phyloP scores from a whole-genome alignment of 116 monocot species.

The Dioscorea cayenensis region DNA sequence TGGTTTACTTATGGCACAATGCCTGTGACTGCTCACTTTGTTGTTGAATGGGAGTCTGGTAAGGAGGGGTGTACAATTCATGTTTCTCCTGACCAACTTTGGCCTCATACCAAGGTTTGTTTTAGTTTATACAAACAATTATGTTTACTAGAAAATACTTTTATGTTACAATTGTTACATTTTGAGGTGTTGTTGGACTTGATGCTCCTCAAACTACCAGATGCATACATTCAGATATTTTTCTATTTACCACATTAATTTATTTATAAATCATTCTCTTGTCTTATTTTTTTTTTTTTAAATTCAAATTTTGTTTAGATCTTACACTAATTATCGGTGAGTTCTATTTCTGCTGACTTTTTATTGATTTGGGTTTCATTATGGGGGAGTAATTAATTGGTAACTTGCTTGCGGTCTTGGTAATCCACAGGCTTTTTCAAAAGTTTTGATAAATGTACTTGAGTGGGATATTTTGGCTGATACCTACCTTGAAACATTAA shows the following conservation, averaged over 20 bases:
- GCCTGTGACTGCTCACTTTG: conserved; percentile 89
- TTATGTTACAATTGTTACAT: not conserved
- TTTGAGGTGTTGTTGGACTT: too few species aligned
- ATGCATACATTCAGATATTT: too few species aligned
- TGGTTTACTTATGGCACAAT: conserved; percentile 95
- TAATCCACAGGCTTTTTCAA: not conserved
- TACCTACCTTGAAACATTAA: too few species aligned
- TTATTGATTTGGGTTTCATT: not conserved
- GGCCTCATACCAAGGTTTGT: conserved; percentile 99
- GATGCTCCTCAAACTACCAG: too few species aligned
- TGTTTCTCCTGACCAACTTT: conserved; percentile 98
- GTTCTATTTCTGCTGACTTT: not conserved
- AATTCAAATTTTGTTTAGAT: too few species aligned
- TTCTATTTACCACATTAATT: too few species aligned
- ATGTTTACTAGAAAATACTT: not conserved
- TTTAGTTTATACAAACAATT: not conserved
- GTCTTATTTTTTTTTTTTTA: too few species aligned
- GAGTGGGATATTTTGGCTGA: not conserved
- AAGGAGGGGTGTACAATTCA: conserved; percentile 97
- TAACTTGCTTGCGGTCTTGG: not conserved
- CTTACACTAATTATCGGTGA: too few species aligned
- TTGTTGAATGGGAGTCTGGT: conserved; percentile 96
- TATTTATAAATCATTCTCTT: too few species aligned
- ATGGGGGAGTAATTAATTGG: not conserved
- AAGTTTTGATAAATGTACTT: not conserved